Percentiles rank a stretch among this genome's conserved stretches.
phyloP scores from a whole-genome alignment of 768 basidiomycete species.

The Pseudohyphozyma bogoriensis region DNA sequence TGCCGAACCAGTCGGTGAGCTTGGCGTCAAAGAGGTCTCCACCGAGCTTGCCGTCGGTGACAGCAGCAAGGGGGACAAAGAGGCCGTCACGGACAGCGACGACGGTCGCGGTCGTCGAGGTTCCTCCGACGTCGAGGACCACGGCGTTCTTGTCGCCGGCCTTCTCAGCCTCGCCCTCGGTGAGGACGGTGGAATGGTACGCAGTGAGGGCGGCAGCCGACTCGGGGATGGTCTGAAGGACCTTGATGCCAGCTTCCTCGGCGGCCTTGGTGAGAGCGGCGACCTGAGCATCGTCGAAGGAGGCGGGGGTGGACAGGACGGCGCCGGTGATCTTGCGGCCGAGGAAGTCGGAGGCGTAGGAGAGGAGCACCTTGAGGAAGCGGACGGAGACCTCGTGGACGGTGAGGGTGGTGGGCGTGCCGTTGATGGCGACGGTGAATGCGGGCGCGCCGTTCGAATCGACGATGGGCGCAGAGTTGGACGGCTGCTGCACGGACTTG shows the following conservation, averaged over 20 bases:
- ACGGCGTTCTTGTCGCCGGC: constrained; percentile 61
- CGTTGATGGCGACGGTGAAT: constrained; percentile 43
- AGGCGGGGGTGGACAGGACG: constrained; percentile 71
- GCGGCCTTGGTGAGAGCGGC: constrained; percentile 64
- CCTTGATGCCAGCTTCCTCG: constrained; percentile 65
- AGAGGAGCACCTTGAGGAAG: constrained; percentile 71
- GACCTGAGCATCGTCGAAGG: constrained; percentile 59
- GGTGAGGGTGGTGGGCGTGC: constrained; percentile 54
- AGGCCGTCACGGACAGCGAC: constrained; percentile 60
- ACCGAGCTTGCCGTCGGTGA: constrained; percentile 43
- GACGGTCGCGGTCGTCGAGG: constrained; percentile 57
- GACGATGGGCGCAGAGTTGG: constrained; percentile 50
- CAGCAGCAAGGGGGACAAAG: constrained; percentile 55
- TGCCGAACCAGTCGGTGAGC: constrained; percentile 80
- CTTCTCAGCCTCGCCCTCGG: constrained; percentile 36
- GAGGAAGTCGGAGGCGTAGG: constrained; percentile 83
- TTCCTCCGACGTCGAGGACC: constrained; percentile 69
- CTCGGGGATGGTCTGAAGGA: constrained; percentile 80
- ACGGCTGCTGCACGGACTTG: constrained; percentile 30
- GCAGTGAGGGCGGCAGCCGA: constrained; percentile 59
- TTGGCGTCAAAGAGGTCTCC: constrained; percentile 68
- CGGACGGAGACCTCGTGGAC: constrained; percentile 72
- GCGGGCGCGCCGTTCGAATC: constrained; percentile 58
- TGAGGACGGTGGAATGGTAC: constrained; percentile 35
- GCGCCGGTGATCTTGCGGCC: constrained; percentile 59